Evolutionary conservation across 495 filamentous ascomycete species (phyloP).

Genomic region (Neurospora discreta): DNA sequence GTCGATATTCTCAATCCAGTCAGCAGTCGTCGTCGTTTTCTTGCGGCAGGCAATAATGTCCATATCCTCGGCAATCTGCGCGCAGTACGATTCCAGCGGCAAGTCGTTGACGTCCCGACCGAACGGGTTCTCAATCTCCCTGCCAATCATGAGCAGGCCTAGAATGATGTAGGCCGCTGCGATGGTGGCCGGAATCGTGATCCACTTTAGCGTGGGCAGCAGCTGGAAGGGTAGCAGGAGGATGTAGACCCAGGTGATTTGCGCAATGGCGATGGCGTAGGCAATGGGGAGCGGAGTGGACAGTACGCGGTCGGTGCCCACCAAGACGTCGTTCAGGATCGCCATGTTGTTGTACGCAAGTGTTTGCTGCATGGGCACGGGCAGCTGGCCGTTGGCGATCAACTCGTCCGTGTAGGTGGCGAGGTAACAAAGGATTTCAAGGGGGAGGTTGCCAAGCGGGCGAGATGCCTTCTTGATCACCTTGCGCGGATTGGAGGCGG

Average conservation of each 20-base stretch:
- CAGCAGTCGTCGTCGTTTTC: constrained; percentile 37
- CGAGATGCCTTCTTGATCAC: constrained; percentile 52
- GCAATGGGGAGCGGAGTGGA: constrained; percentile 77
- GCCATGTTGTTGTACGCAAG: constrained; percentile 40
- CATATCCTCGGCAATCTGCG: constrained; percentile 58
- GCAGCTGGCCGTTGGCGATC: constrained; percentile 43
- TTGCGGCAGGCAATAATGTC: constrained; percentile 56
- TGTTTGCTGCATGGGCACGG: constrained; percentile 37
- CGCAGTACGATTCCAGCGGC: constrained; percentile 66
- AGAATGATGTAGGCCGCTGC: constrained; percentile 79
- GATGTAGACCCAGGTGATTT: constrained; percentile 84
- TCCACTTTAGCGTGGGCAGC: constrained; percentile 47
- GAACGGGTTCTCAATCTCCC: constrained; percentile 85
- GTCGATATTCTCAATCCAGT: constrained; percentile 43
- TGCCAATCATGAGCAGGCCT: constrained; percentile 74
- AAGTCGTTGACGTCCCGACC: constrained; percentile 82
- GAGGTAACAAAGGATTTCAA: constrained; percentile 67
- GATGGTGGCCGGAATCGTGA: constrained; percentile 77
- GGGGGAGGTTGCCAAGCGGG: constrained; percentile 60
- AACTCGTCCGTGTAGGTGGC: constrained; percentile 52
- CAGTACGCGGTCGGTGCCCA: constrained; percentile 68
- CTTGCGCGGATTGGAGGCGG: constrained; percentile 63
- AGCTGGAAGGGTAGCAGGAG: constrained; percentile 79
- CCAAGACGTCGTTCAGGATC: constrained; percentile 60
- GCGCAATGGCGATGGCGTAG: constrained; percentile 75